These are phyloP conservation scores for Chlamydomonas sphaeroides DNA, from an alignment of 139 green algal species.

Conservation along the genomic window DNA sequence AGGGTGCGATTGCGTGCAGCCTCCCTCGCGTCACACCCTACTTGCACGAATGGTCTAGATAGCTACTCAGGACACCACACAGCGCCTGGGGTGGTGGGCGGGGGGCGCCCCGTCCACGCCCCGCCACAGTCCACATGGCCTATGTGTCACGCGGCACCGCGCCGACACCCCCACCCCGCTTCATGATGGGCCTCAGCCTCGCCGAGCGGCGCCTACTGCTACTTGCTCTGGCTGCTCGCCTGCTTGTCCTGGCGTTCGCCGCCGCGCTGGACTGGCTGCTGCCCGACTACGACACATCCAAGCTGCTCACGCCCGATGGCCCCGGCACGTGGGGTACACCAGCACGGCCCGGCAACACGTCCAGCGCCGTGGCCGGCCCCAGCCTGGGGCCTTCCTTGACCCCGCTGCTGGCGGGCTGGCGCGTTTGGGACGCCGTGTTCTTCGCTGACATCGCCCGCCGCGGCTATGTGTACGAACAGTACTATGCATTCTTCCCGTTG, in stretches of 20 bases:
- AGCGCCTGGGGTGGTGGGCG: no score
- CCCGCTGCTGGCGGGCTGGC: constrained; percentile 9
- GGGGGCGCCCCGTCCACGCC: no score
- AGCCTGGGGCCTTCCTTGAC: no score
- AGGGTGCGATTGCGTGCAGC: no score
- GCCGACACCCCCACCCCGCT: no score
- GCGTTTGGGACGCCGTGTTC: constrained; percentile 89
- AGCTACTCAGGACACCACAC: no score
- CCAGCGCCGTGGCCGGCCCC: no score
- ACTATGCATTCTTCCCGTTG: constrained; percentile 91
- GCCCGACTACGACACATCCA: constrained; percentile 73
- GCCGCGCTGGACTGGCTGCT: constrained; percentile 3
- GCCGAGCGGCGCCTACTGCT: constrained; percentile 3
- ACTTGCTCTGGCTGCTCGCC: background rate
- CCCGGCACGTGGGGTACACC: no score
- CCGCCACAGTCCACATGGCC: background rate
- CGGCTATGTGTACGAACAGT: constrained; percentile 94
- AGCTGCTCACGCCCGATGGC: constrained; percentile 31
- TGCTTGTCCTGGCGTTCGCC: background rate
- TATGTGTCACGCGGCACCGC: background rate
- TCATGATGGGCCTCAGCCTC: no score
- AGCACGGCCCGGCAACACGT: no score
- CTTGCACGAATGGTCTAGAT: no score
- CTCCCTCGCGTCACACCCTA: no score
- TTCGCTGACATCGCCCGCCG: constrained; percentile 77